Evolutionary conservation across 495 filamentous ascomycete genomes (phyloP), one percentile per base, ranked within the genome.

Genomic region (Aspergillus cristatus): DNA sequence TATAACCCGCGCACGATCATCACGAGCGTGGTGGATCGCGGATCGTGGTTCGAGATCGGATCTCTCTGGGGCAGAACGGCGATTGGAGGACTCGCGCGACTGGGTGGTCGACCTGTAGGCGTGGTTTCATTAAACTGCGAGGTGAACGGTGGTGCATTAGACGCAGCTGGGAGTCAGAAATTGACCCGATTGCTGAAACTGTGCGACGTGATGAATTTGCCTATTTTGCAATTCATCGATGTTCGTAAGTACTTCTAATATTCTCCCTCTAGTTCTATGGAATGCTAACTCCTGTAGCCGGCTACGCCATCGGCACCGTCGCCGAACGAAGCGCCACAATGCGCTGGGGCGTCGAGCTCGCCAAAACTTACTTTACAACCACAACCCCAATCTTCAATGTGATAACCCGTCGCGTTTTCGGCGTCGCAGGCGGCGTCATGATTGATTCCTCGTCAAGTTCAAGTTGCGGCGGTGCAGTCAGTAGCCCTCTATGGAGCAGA

Each of bases 131-230:
- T 72, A 18, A 75, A 79, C 46, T 74, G 73, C 38, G 76, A 79
- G 52, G 68, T 74, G 8, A 74, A 75, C 45, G 67, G 72, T 10
- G 76, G 76, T 3, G 76, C 76, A 1, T 50, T 81, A 4, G 76
- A 79, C 52, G 73, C 76, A 5, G 60, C 62, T 2, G 75, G 74
- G 3, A 71, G 67, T 14, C 75, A 79, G 46, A 79, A 81, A 43
- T 54, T 79, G 25, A 72, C 68, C 1, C 57, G 72, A 1, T 54
- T 74, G 42, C 52, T 79, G 31, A 81, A 79, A 44, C 59, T 79
- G 45, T 76, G 72, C 42, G 76, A 81, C 51, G 67, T 79, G 32
- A 76, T 79, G 60, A 81, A 81, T 34, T 46, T 81, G 12, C 76
- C 76, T 3, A 53, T 81, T 17, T 22, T 81, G 33, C 76, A 81